A percentile compares a stretch with the other conserved stretches of the same genome.
Conservation (phyloP, 2,329 filamentous ascomycete species). For the Dactylellina drechsleri region DNA sequence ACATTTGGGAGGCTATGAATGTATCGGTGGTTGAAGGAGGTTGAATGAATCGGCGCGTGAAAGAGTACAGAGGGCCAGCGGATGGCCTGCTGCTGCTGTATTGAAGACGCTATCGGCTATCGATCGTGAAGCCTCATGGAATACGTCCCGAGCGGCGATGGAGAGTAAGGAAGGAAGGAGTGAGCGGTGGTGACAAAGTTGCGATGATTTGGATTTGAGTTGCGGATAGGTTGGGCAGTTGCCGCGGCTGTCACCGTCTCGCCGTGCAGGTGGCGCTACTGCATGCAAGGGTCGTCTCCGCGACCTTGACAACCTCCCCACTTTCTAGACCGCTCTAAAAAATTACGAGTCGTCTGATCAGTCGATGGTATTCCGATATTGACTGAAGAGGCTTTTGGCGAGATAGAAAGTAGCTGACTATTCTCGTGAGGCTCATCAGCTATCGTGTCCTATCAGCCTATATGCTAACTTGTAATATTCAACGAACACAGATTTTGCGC, state of each 20-base stretch:
- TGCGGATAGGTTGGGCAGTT: slow-evolving; percentile 48
- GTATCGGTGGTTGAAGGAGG: neutral
- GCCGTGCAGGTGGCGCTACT: slow-evolving; percentile 26
- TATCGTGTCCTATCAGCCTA: too few species aligned
- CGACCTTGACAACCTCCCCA: slow-evolving; percentile 9
- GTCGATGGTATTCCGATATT: neutral
- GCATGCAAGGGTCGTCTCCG: slow-evolving; percentile 41
- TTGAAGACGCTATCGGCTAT: neutral
- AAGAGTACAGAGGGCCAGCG: neutral
- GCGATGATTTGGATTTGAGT: slow-evolving; percentile 14
- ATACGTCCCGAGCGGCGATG: neutral
- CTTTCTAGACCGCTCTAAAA: neutral
- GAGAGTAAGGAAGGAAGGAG: neutral
- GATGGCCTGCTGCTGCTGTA: neutral
- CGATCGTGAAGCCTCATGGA: slow-evolving; percentile 22
- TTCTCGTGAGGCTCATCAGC: too few species aligned
- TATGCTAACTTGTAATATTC: too few species aligned
- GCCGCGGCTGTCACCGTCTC: slow-evolving; percentile 44
- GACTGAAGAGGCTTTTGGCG: too few species aligned
- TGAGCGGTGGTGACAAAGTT: slow-evolving; percentile 7
- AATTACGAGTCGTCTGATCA: neutral
- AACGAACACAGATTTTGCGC: neutral
- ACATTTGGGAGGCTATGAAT: slow-evolving; percentile 5
- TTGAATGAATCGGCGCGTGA: slow-evolving; percentile 16
- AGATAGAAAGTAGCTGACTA: too few species aligned